phyloP scores from a whole-genome alignment of 2,329 filamentous ascomycete species.

The Cytospora piceae region DNA sequence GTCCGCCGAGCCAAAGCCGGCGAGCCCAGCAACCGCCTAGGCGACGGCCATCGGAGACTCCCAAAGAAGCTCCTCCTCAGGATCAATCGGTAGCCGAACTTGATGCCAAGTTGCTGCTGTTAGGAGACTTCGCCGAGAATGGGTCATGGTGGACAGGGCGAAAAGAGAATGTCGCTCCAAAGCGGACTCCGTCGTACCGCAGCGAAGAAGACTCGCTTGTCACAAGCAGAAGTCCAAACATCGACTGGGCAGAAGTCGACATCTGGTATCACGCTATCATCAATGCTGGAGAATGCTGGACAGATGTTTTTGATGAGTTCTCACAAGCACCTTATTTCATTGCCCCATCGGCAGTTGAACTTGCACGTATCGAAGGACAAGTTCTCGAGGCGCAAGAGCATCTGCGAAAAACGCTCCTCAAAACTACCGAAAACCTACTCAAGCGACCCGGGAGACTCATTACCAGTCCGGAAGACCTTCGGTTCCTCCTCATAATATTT shows the following conservation, averaged over 20 bases:
- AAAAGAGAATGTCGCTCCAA: slow-evolving; percentile 45
- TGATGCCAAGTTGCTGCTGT: slow-evolving; percentile 73
- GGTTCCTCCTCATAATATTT: slow-evolving; percentile 78
- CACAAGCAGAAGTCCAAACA: slow-evolving; percentile 64
- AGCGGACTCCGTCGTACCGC: slow-evolving; percentile 40
- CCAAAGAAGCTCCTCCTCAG: slow-evolving; percentile 40
- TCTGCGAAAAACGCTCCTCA: slow-evolving; percentile 70
- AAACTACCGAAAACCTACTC: slow-evolving; percentile 76
- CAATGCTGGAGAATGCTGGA: slow-evolving; percentile 71
- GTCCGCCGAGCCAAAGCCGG: slow-evolving; percentile 32
- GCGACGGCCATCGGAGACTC: slow-evolving; percentile 40
- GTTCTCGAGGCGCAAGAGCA: slow-evolving; percentile 66
- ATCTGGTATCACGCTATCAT: slow-evolving; percentile 76
- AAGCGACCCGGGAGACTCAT: slow-evolving; percentile 77
- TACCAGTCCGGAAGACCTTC: slow-evolving; percentile 68
- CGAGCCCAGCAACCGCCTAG: slow-evolving; percentile 37
- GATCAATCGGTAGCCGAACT: slow-evolving; percentile 60
- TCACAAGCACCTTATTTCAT: slow-evolving; percentile 39
- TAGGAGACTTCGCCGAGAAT: slow-evolving; percentile 80
- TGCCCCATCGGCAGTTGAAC: slow-evolving; percentile 40
- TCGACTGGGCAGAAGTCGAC: slow-evolving; percentile 73
- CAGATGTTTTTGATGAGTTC: slow-evolving; percentile 57
- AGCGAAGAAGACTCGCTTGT: slow-evolving; percentile 48
- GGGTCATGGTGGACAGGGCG: slow-evolving; percentile 80
- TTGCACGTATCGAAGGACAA: slow-evolving; percentile 51